Evolutionary conservation across 805 yeast genomes (phyloP).

Genomic region (Ogataea angusta): DNA sequence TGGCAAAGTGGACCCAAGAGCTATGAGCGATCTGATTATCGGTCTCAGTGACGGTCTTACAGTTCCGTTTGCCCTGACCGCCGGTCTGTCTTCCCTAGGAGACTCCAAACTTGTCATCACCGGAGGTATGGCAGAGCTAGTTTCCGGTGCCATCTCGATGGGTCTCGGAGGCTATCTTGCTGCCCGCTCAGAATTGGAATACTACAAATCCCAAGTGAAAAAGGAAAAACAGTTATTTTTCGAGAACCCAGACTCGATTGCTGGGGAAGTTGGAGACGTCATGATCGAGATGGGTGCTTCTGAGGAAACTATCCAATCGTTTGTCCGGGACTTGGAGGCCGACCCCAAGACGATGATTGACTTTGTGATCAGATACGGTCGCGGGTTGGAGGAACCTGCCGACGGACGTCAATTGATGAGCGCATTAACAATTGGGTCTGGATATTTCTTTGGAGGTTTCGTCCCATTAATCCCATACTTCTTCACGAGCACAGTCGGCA

Average conservation of each 20-base stretch:
- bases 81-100: constrained; percentile 90
- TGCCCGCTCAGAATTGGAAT: constrained; percentile 83
- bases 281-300: constrained; percentile 70
- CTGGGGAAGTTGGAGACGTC: constrained; percentile 78
- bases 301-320: constrained; percentile 68
- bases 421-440: constrained; percentile 84
- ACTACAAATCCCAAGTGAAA: constrained; percentile 66
- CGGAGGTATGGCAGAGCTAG: constrained; percentile 97
- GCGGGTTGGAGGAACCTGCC: constrained; percentile 94
- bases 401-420: constrained; percentile 85
- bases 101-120: constrained; percentile 87
- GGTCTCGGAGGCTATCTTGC: constrained; percentile 97
- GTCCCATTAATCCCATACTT: constrained; percentile 90
- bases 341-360: constrained; percentile 78
- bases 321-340: constrained; percentile 74
- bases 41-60: constrained; percentile 95
- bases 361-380: constrained; percentile 82
- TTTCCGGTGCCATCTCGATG: constrained; percentile 96
- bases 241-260: constrained; percentile 59
- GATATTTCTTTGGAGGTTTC: constrained; percentile 90
- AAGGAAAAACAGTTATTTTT: constrained; percentile 67
- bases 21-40: constrained; percentile 88
- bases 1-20: constrained; percentile 76
- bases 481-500: constrained; percentile 68
- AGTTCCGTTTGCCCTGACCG: constrained; percentile 98